Evolutionary conservation across 208 protist genomes (phyloP), one percentile per base, ranked within the genome.

Genomic region (Angomonas desouzai): DNA sequence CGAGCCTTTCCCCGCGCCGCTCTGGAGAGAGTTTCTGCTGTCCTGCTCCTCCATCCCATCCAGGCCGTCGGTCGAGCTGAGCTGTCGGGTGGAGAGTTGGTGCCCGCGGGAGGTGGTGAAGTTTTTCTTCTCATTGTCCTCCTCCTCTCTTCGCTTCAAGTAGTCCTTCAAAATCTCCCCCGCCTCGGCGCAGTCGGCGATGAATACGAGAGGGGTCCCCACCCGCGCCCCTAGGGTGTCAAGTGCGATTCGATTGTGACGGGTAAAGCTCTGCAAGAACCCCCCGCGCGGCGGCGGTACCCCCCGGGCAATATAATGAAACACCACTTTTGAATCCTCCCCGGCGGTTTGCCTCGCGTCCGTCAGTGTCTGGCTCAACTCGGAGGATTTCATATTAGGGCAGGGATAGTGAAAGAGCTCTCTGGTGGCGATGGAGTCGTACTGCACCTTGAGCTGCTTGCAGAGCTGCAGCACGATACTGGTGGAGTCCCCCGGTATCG

Each of bases 101-200:
- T 79, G 68, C 43, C 72, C 76, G 22, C 76, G 76, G 28, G 76
- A 74, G 28, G 70, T 69, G 29, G 67, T 64, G 45, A 82, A 79
- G 55, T 80, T 77, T 59, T 78, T 72, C 51, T 77, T 75, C 62
- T 86, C 79, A 57, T 83, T 68, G 59, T 83, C 72, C 47, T 7
- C 22, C 64, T 85, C 79, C 58, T 87, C 76, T 23, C 75, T 77
- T 68, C 72, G 79, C 48, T 74, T 51, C 23, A 91, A 67, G 57
- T 92, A 82, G 61, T 79, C 74, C 32, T 76, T 55, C 38, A 95
- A 55, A 32, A 95, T 70, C 47, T 74, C 75, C 4, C 82, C 80
- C 29, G 89, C 83, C 33, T 89, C 78, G 53, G 72, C 68, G 62
- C 89, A 95, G 66, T 95, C 89, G 0, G 89, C 89, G 30, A 95